These are phyloP conservation scores for Moesziomyces sp. DNA, from an alignment of 1,284 basidiomycete genomes.

Conservation along the genomic window DNA sequence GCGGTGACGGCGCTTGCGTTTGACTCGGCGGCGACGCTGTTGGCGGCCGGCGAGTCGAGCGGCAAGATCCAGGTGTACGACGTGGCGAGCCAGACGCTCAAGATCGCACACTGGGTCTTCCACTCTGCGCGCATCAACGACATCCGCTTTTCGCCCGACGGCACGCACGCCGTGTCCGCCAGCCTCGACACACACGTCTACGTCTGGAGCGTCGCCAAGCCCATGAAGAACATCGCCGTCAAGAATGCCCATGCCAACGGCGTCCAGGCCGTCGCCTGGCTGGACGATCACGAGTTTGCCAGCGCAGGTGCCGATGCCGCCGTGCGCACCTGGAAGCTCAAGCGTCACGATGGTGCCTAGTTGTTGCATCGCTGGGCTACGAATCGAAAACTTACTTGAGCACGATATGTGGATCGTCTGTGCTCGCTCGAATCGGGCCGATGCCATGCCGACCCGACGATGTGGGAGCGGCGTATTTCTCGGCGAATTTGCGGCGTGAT, in stretches of 20 bases:
- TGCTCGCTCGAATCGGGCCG: too few relatives aligned
- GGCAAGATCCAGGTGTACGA: conserved; percentile 85
- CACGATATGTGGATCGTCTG: too few relatives aligned
- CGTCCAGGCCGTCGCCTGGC: conserved; percentile 81
- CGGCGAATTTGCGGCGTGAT: too few relatives aligned
- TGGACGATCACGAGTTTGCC: conserved; percentile 74
- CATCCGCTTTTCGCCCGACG: conserved; percentile 81
- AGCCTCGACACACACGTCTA: conserved; percentile 84
- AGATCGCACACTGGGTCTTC: conserved; percentile 77
- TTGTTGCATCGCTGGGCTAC: too few relatives aligned
- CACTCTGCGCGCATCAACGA: conserved; percentile 85
- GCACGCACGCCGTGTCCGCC: conserved; percentile 75
- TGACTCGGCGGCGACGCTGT: conserved; percentile 78
- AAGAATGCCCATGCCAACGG: conserved; percentile 70
- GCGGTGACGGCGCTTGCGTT: conserved; percentile 81
- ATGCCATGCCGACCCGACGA: too few relatives aligned
- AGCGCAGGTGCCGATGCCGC: conserved; percentile 83
- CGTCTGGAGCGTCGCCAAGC: conserved; percentile 83
- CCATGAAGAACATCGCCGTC: conserved; percentile 81
- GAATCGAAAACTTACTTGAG: too few relatives aligned
- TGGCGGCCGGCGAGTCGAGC: conserved; percentile 77
- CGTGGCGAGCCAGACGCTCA: conserved; percentile 68
- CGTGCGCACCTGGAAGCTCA: conserved; percentile 32
- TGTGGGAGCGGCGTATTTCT: too few relatives aligned
- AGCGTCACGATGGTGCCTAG: conserved; percentile 30